Percentiles rank a stretch among this genome's conserved stretches.
These are phyloP conservation scores for Boletus sp. DNA, from an alignment of 1,284 basidiomycete species.

Conservation along the genomic window DNA sequence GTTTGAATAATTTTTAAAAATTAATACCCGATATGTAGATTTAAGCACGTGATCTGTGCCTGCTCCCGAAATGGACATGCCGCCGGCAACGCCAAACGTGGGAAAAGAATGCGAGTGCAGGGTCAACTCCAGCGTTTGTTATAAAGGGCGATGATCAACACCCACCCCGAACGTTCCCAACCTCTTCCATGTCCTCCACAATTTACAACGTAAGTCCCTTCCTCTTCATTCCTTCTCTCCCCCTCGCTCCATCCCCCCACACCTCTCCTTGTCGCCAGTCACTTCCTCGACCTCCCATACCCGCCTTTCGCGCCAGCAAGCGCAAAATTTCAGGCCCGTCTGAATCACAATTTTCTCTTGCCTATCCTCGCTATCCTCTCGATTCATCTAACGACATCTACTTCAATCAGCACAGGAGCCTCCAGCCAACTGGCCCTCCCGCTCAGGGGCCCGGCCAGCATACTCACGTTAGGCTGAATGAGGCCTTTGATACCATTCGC, in stretches of 20 bases:
- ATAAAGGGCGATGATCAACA: conserved; percentile 40
- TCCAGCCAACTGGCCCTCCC: conserved; percentile 54
- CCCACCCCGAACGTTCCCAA: conserved; percentile 37
- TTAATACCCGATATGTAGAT: conserved; percentile 21
- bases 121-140: conserved; percentile 34
- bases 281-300: background rate
- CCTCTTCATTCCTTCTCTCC: background rate
- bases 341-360: conserved; percentile 5
- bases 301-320: background rate
- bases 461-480: conserved; percentile 56
- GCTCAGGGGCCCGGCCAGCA: conserved; percentile 41
- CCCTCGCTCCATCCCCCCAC: background rate
- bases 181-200: conserved; percentile 41
- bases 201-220: conserved; percentile 44
- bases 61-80: conserved; percentile 31
- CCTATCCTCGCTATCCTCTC: background rate
- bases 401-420: conserved; percentile 54
- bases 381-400: conserved; percentile 19
- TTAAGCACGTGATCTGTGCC: conserved; percentile 31
- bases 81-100: conserved; percentile 36
- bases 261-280: background rate
- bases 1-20: conserved; percentile 16
- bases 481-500: conserved; percentile 80
- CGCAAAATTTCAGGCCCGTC: conserved; percentile 29
- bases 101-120: conserved; percentile 34